These are phyloP conservation scores for Suhomyces xylopsoci DNA, from an alignment of 805 yeast species.

Conservation along the genomic window DNA sequence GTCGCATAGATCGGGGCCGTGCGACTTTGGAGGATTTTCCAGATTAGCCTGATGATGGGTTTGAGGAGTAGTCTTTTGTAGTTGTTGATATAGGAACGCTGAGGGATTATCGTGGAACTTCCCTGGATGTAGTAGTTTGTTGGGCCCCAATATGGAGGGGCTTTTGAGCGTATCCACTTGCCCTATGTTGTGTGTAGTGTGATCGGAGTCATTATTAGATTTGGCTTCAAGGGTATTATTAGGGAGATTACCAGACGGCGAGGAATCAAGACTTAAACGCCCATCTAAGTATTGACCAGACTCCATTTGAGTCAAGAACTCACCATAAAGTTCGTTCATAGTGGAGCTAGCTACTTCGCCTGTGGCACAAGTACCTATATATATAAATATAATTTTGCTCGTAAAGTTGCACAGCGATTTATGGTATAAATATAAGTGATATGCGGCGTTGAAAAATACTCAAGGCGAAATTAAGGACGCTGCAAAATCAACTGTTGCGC, in stretches of 20 bases:
- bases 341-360: not conserved
- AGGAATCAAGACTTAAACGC: not conserved
- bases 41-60: not conserved
- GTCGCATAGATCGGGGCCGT: not conserved
- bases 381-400: not conserved
- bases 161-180: not conserved
- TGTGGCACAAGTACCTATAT: not conserved
- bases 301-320: constrained; percentile 23
- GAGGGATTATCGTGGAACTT: not conserved
- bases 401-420: not conserved
- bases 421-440: not conserved
- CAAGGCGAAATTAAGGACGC: not conserved
- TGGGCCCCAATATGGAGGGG: not conserved
- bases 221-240: not conserved
- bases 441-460: not conserved
- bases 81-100: not conserved
- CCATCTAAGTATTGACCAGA: constrained; percentile 14
- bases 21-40: not conserved
- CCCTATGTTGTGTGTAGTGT: not conserved
- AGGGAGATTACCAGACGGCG: not conserved
- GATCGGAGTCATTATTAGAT: not conserved
- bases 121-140: not conserved
- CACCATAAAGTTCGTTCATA: constrained; percentile 8
- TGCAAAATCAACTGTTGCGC: not conserved
- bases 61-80: not conserved